Percentiles rank a stretch among this genome's conserved stretches.
Conservation (phyloP, 176 grass and related monocot species). For the Ensete glaucum region DNA sequence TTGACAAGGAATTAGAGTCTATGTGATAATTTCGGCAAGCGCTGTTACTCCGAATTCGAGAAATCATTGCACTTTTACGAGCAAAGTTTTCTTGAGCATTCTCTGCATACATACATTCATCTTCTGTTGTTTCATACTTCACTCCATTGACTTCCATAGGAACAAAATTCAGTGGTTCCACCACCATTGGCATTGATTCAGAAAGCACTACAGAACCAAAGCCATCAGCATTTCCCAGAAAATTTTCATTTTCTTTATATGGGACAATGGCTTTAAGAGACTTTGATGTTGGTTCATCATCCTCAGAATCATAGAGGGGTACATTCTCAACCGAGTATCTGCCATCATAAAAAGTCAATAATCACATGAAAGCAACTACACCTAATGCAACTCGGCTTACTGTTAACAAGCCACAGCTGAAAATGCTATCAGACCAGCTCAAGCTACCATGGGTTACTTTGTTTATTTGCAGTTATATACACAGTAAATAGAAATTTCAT, state of each 20-base stretch:
- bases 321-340: conserved; percentile 99
- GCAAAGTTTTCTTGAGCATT: conserved; percentile 30
- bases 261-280: conserved; percentile 44
- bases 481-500: neutral
- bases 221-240: conserved; percentile 20
- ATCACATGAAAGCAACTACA: neutral
- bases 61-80: conserved; percentile 29
- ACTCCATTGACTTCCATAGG: conserved; percentile 51
- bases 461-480: neutral
- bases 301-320: conserved; percentile 93
- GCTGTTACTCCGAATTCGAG: conserved; percentile 29
- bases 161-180: conserved; percentile 59
- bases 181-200: conserved; percentile 26
- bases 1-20: conserved; percentile 27
- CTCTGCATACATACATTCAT: conserved; percentile 22
- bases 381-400: neutral
- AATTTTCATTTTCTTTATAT: conserved; percentile 21
- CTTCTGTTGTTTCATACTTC: conserved; percentile 36
- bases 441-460: neutral
- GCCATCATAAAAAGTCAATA: conserved; percentile 15
- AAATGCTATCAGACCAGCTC: neutral
- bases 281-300: conserved; percentile 59
- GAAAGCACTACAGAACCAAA: conserved; percentile 16
- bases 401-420: neutral
- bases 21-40: conserved; percentile 30